Evolutionary conservation across 345 rosid species (phyloP).

Genomic region (Salix viminalis): DNA sequence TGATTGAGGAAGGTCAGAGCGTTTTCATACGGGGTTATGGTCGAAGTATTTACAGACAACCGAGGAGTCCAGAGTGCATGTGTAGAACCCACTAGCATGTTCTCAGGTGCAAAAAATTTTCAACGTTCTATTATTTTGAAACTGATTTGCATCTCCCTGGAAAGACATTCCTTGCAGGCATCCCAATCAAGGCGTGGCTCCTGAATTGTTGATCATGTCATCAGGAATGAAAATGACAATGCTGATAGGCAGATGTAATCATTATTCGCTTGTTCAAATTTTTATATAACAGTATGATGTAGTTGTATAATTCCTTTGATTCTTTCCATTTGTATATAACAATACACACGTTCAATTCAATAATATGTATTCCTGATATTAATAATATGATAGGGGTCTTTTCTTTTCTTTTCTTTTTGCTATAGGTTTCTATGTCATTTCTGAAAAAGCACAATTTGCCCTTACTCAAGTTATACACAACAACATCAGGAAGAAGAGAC

Average conservation of each 20-base stretch:
- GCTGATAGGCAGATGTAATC: background rate
- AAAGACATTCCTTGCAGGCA: background rate
- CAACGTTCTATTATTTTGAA: background rate
- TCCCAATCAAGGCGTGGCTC: background rate
- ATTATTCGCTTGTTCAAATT: background rate
- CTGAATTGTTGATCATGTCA: background rate
- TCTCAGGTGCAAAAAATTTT: background rate
- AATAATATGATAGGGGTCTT: background rate
- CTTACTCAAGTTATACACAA: no score
- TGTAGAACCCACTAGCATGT: constrained; percentile 33
- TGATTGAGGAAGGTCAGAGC: constrained; percentile 70
- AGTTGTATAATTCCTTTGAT: background rate
- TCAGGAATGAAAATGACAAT: background rate
- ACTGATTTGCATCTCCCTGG: background rate
- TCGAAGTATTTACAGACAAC: constrained; percentile 84
- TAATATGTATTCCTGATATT: background rate
- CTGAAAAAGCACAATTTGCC: no score
- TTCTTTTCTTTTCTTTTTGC: no score
- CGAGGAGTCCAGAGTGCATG: constrained; percentile 80
- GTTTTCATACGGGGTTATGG: constrained; percentile 52
- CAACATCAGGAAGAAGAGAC: no score
- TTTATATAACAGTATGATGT: background rate
- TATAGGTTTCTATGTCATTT: no score
- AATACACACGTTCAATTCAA: background rate
- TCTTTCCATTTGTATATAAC: background rate